Base-by-base conservation (phyloP, 2,329 filamentous ascomycete genomes). In the Fusarium coicis region DNA sequence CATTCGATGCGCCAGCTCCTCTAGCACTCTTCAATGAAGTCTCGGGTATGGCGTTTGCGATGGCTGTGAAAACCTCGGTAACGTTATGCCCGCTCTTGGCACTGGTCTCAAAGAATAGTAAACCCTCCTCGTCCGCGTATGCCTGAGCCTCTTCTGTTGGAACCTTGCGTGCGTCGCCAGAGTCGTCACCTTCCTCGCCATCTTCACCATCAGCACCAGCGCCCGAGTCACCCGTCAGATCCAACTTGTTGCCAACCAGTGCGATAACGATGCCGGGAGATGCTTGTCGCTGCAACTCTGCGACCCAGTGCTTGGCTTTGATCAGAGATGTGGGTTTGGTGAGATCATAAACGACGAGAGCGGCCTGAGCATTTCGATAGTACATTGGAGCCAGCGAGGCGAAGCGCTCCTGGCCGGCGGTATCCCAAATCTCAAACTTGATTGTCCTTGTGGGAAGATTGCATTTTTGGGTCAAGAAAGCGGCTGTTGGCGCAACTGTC, bases 281-380 rank as follows among this genome's bases (percentile, higher is more conserved):
- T 4, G 96, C 96, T 85, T 99, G 96, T 80, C 96, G 91, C 86
- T 98, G 96, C 64, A 99, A 89, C 85, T 99, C 96, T 63, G 96
- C 96, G 63, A 99, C 95, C 96, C 96, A 99, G 87, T 98, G 96
- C 85, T 97, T 97, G 59, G 96, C 96, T 86, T 99, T 98, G 84
- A 94, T 91, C 77, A 99, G 91, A 53, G 95, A 97, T 55, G 94
- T 96, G 47, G 95, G 93, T 84, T 98, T 98, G 72, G 96, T 99
- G 78, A 99, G 92, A 82, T 99, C 96, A 90, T 98, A 99, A 81
- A 98, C 96, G 71, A 99, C 96, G 76, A 99, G 93, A 19, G 96
- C 96, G 73, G 95, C 95, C 86, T 98, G 96, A 57, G 96, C 96
- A 82, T 99, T 98, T 84, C 96, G 95, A 87, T 98, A 98, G 89